phyloP scores from a whole-genome alignment of 2,329 filamentous ascomycete genomes.

The Venturia carpophila region DNA sequence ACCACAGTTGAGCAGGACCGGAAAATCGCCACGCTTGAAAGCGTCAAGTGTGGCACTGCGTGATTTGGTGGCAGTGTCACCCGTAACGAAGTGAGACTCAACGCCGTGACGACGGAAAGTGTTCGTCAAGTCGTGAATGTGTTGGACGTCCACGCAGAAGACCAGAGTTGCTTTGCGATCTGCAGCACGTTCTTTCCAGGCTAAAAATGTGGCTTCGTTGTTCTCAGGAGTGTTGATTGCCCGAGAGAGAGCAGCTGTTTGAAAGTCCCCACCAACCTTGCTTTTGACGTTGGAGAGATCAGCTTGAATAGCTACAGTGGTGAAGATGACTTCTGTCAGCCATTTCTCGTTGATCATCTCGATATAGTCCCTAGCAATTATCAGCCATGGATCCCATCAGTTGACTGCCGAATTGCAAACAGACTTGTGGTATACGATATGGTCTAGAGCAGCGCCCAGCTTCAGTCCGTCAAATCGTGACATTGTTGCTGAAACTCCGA shows the following conservation, averaged over 20 bases:
- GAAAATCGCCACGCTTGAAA: constrained; percentile 70
- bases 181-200: constrained; percentile 72
- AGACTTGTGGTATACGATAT: constrained; percentile 86
- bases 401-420: constrained; percentile 17
- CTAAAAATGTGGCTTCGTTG: constrained; percentile 77
- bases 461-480: constrained; percentile 76
- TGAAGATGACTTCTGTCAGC: constrained; percentile 88
- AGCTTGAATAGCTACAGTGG: constrained; percentile 76
- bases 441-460: constrained; percentile 78
- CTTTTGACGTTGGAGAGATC: constrained; percentile 66
- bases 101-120: constrained; percentile 70
- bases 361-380: constrained; percentile 50
- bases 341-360: constrained; percentile 85
- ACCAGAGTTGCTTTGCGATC: constrained; percentile 77
- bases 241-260: constrained; percentile 64
- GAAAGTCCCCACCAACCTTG: constrained; percentile 67
- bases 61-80: constrained; percentile 62
- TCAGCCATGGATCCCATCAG: background rate
- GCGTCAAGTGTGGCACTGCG: constrained; percentile 63
- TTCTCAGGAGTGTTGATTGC: constrained; percentile 74
- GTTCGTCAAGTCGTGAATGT: constrained; percentile 66
- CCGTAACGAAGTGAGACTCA: constrained; percentile 80
- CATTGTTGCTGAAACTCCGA: constrained; percentile 82
- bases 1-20: constrained; percentile 87
- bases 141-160: constrained; percentile 86